Percentiles rank a stretch among this genome's conserved stretches.
phyloP scores from a whole-genome alignment of 176 grass and related monocot genomes.

The Oryza glaberrima region DNA sequence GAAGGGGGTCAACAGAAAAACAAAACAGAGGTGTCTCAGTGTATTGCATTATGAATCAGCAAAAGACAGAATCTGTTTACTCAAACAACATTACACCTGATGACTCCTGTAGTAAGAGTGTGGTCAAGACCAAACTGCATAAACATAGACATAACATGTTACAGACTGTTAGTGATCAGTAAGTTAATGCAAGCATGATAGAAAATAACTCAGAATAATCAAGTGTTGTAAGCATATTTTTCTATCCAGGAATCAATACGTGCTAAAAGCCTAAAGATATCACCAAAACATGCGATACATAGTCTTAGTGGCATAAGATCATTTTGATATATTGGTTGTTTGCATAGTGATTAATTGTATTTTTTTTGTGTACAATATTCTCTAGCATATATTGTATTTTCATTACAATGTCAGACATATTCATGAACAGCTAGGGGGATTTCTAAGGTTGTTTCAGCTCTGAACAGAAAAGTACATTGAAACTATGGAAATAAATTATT shows the following conservation, averaged over 20 bases:
- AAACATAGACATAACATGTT: conserved; percentile 19
- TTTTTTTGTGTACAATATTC: neutral
- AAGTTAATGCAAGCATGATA: neutral
- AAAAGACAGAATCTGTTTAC: conserved; percentile 27
- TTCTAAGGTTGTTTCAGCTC: neutral
- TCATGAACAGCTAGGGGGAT: neutral
- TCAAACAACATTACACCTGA: conserved; percentile 66
- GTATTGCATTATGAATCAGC: conserved; percentile 25
- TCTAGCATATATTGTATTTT: neutral
- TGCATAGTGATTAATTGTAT: neutral
- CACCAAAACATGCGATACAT: neutral
- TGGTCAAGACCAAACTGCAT: conserved; percentile 99
- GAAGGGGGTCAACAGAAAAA: neutral
- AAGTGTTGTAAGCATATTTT: neutral
- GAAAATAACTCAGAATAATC: neutral
- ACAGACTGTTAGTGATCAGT: conserved; percentile 3
- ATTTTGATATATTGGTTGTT: neutral
- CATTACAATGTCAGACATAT: neutral
- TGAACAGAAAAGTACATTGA: neutral
- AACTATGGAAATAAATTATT: neutral
- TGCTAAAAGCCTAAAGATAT: neutral
- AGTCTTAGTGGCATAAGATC: neutral
- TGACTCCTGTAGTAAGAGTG: conserved; percentile 98
- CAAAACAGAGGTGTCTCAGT: conserved; percentile 26
- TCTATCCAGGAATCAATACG: neutral